Conservation (phyloP, 2,329 filamentous ascomycete genomes). For the Dactylonectria macrodidyma region DNA sequence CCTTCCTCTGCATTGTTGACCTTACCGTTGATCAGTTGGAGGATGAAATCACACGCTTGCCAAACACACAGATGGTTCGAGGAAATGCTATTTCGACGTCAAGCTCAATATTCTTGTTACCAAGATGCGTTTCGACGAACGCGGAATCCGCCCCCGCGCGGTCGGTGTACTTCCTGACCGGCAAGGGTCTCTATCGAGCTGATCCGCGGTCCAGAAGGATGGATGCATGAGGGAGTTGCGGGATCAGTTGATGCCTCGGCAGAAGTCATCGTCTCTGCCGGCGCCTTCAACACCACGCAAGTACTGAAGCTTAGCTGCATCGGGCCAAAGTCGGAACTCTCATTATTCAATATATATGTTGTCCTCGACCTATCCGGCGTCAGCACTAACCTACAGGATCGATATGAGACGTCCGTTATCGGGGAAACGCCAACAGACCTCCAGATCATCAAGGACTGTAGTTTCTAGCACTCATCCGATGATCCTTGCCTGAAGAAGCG, state of each 20-base stretch:
- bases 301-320: slow-evolving; percentile 64
- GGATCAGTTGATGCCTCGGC: slow-evolving; percentile 38
- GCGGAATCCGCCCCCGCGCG: slow-evolving; percentile 48
- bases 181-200: slow-evolving; percentile 40
- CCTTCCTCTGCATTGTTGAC: no score
- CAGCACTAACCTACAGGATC: slow-evolving; percentile 72
- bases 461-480: slow-evolving; percentile 29
- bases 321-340: slow-evolving; percentile 42
- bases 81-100: slow-evolving; percentile 47
- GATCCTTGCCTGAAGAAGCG: slow-evolving; percentile 41
- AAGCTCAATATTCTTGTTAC: slow-evolving; percentile 50
- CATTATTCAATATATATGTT: slow-evolving; percentile 50
- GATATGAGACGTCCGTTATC: slow-evolving; percentile 55
- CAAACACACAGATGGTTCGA: slow-evolving; percentile 39
- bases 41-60: slow-evolving; percentile 7
- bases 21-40: no score
- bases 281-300: slow-evolving; percentile 65
- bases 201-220: slow-evolving; percentile 40
- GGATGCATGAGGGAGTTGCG: neutral
- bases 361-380: slow-evolving; percentile 65
- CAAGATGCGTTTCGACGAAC: slow-evolving; percentile 55
- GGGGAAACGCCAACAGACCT: slow-evolving; percentile 39
- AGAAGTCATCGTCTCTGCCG: slow-evolving; percentile 64
- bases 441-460: slow-evolving; percentile 37
- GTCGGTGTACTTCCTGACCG: slow-evolving; percentile 52